phyloP scores from a whole-genome alignment of 768 basidiomycete genomes.

The Rhodotorula graminis region DNA sequence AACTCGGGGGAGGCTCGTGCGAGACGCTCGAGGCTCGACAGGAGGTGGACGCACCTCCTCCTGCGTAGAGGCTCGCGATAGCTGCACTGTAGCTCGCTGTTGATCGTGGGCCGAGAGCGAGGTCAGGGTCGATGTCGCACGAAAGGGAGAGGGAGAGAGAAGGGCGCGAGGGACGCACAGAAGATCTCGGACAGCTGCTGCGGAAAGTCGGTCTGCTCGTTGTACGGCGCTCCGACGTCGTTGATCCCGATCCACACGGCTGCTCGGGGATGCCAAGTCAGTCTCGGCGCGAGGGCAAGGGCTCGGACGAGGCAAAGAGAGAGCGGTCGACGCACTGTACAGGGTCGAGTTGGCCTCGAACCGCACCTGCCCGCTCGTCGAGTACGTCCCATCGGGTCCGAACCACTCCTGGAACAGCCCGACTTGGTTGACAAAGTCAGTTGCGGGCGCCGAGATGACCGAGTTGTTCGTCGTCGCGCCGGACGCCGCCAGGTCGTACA shows the following conservation, averaged over 20 bases:
- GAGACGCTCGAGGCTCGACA: too few relatives aligned
- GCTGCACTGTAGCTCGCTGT: not conserved
- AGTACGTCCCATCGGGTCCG: not conserved
- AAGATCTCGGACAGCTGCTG: not conserved
- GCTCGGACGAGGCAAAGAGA: not conserved
- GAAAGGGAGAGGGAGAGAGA: too few relatives aligned
- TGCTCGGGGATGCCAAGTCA: not conserved
- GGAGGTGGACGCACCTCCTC: not conserved
- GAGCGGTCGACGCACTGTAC: slow-evolving; percentile 6
- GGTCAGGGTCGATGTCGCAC: not conserved
- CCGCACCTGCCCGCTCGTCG: not conserved
- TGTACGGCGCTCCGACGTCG: slow-evolving; percentile 19
- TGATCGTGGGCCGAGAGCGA: too few relatives aligned
- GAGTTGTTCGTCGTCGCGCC: slow-evolving; percentile 7
- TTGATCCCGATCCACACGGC: slow-evolving; percentile 32
- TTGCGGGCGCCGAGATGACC: not conserved
- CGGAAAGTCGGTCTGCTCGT: not conserved
- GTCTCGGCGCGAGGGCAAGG: too few relatives aligned
- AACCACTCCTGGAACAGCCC: slow-evolving; percentile 2
- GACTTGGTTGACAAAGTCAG: slow-evolving; percentile 9
- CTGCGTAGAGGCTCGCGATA: not conserved
- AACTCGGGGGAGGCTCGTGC: not conserved
- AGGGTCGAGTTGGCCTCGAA: slow-evolving; percentile 6
- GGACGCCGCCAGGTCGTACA: slow-evolving; percentile 19
- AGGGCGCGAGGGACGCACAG: not conserved